Base-by-base conservation (phyloP, 805 yeast genomes). In the Saccharomycopsis selenospora region DNA sequence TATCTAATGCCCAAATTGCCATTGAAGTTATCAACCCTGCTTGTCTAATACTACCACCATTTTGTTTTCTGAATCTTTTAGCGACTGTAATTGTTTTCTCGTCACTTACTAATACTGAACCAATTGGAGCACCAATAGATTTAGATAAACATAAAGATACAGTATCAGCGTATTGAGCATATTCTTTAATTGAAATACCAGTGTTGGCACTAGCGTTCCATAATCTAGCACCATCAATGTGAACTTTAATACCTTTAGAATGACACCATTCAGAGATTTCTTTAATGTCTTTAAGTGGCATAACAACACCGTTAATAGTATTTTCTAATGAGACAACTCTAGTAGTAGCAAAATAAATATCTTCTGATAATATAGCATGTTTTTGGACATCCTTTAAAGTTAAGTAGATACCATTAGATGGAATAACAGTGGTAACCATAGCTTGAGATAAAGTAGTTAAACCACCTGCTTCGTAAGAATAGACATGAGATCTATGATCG, bases 11-110 rank as follows among this genome's bases (percentile, higher is more conserved):
- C 45, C 73, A 71, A n/a, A 72, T 63, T 2, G 95, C 96, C 85
- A 90, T 89, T 47, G 77, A 72, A 4, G 91, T 71, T 58, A 90
- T 72, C 66, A 86, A 67, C 49, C 97, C 97, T 33, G 84, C 72
- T 68, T 90, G 97, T 62, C 97, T 75, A 44, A 90, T 79, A 55
- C 96, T 96, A 57, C 96, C 96, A 61, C 97, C 97, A 55, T 79
- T 77, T 67, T 90, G 96, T 60, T 90, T 90, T 57, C 85, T 83
- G 69, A 89, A 84, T 66, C 89, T 95, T 62, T 80, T 82, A 38
- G 93, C 87, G 59, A 78, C 80, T 57, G 70, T 67, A 53, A 88
- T 81, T 57, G 80, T 73, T 45, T 68, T 66, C 36, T 62, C 59
- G 42, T 70, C 66, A 36, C 95, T 93, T 36, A 88, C 96, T 40